phyloP scores from a whole-genome alignment of 2,329 filamentous ascomycete genomes.

The Cladophialophora bantiana region DNA sequence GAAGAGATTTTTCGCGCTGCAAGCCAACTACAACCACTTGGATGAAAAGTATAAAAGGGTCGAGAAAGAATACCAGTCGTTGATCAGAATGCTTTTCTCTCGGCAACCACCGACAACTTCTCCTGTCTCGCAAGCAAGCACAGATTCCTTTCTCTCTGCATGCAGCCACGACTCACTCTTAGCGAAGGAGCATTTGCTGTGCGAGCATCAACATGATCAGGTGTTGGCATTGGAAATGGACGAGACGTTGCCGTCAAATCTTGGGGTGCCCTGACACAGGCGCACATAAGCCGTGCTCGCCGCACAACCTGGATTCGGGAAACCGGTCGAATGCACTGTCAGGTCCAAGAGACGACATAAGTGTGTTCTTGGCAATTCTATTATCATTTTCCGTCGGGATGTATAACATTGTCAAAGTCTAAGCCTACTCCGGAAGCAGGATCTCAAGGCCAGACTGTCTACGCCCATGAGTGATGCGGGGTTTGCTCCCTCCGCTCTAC shows the following conservation, averaged over 20 bases:
- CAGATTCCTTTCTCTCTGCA: neutral
- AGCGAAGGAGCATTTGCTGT: neutral
- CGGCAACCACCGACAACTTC: conserved; percentile 1
- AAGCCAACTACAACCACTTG: conserved; percentile 15
- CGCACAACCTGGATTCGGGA: neutral
- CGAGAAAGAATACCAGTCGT: conserved; percentile 12
- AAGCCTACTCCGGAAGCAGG: neutral
- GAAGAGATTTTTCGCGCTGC: conserved; percentile 15
- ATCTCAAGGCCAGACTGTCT: neutral
- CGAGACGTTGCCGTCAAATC: neutral
- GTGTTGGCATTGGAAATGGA: neutral
- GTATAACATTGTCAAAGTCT: neutral
- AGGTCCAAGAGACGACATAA: neutral
- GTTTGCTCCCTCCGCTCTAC: neutral
- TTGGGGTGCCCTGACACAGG: neutral
- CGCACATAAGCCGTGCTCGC: neutral
- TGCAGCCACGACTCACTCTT: neutral
- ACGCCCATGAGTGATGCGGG: neutral
- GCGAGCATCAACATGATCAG: conserved; percentile 10
- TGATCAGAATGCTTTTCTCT: conserved; percentile 5
- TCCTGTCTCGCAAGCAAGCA: neutral
- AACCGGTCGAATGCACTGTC: neutral
- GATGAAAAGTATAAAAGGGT: conserved; percentile 14
- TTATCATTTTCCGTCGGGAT: neutral
- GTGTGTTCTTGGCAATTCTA: neutral